Percentiles rank a stretch among this genome's conserved stretches.
Conservation (phyloP, 495 filamentous ascomycete species). For the Lepidopterella palustris region DNA sequence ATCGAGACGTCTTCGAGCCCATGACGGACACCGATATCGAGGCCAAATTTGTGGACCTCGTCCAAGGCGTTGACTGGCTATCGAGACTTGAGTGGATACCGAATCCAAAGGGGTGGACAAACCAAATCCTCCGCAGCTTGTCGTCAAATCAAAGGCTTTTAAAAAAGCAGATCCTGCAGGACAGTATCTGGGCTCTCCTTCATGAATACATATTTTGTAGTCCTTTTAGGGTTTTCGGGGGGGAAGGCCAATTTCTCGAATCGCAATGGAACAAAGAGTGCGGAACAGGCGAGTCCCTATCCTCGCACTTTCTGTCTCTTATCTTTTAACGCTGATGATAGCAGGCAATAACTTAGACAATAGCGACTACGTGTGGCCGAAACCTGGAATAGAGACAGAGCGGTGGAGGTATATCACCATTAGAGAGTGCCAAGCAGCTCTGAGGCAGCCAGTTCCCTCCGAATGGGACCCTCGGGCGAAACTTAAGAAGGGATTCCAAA, state of each 20-base stretch:
- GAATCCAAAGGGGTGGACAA: slow-evolving; percentile 8
- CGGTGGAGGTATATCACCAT: slow-evolving; percentile 11
- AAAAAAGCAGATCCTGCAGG: slow-evolving; percentile 16
- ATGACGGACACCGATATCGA: slow-evolving; percentile 9
- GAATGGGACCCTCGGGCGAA: slow-evolving; percentile 4
- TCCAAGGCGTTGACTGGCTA: slow-evolving; percentile 5
- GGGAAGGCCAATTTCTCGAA: slow-evolving; percentile 7
- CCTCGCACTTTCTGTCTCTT: not conserved
- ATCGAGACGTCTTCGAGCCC: slow-evolving; percentile 1
- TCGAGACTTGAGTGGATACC: slow-evolving; percentile 6
- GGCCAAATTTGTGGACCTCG: not conserved
- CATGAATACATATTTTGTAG: slow-evolving; percentile 14
- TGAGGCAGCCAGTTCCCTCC: not conserved
- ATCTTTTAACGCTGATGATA: not conserved
- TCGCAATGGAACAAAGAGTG: slow-evolving; percentile 16
- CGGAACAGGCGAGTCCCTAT: slow-evolving; percentile 4
- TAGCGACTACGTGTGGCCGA: slow-evolving; percentile 3
- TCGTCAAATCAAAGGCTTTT: slow-evolving; percentile 1
- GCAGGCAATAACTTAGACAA: not conserved
- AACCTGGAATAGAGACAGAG: slow-evolving; percentile 5
- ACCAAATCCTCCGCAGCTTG: not conserved
- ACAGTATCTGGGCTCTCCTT: slow-evolving; percentile 14
- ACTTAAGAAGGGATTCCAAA: not conserved
- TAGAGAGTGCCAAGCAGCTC: slow-evolving; percentile 1
- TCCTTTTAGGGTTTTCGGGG: slow-evolving; percentile 18